Evolutionary conservation across 176 grass and related monocot genomes (phyloP).

Genomic region (Ampelocalamus luodianensis): DNA sequence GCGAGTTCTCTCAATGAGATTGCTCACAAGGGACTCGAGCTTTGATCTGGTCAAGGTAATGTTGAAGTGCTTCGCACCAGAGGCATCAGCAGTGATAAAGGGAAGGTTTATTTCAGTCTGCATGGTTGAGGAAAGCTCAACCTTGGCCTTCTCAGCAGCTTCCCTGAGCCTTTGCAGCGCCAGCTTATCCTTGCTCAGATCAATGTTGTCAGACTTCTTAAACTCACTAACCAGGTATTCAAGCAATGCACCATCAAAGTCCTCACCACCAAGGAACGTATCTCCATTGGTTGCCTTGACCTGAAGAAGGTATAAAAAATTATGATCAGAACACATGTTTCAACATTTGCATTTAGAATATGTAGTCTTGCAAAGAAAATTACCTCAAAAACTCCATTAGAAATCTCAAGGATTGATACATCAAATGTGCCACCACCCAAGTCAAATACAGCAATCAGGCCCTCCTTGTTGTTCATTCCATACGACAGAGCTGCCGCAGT

Average conservation of each 20-base stretch:
- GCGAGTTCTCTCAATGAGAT: constrained; percentile 89
- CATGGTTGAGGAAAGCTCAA: constrained; percentile 90
- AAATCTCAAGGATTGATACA: constrained; percentile 96
- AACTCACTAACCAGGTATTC: constrained; percentile 90
- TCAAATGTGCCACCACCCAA: constrained; percentile 99
- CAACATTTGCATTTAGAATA: not conserved
- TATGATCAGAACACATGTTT: constrained; percentile 19
- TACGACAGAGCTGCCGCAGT: constrained; percentile 95
- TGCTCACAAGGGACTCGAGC: constrained; percentile 75
- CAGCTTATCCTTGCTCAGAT: constrained; percentile 81
- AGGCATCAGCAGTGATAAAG: constrained; percentile 89
- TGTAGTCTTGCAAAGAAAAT: not conserved
- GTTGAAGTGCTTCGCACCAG: constrained; percentile 97
- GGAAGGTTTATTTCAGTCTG: constrained; percentile 97
- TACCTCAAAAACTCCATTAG: constrained; percentile 99
- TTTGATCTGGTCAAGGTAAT: constrained; percentile 90
- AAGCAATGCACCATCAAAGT: constrained; percentile 85
- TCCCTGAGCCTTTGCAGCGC: constrained; percentile 96
- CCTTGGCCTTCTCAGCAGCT: constrained; percentile 97
- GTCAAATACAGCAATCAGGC: constrained; percentile 95
- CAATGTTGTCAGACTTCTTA: constrained; percentile 89
- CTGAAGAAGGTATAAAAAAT: constrained; percentile 44
- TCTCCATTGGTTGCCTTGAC: constrained; percentile 98
- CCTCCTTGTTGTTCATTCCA: constrained; percentile 99
- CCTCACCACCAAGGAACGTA: constrained; percentile 99